phyloP scores from a whole-genome alignment of 2,329 filamentous ascomycete species.

The Shiraia sp. region DNA sequence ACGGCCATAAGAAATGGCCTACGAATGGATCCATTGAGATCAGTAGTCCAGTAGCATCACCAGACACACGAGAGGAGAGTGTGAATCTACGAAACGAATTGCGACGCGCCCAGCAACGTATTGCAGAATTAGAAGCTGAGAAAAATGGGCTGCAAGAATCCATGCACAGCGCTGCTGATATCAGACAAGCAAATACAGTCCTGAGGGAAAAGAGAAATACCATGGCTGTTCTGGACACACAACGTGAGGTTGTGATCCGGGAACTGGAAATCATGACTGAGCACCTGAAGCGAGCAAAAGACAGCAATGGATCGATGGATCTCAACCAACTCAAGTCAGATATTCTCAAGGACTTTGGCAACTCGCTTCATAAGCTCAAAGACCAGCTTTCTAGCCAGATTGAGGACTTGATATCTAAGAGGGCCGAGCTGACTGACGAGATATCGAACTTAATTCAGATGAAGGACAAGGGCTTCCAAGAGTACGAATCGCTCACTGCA shows the following conservation, averaged over 20 bases:
- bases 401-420: conserved; percentile 86
- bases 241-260: conserved; percentile 92
- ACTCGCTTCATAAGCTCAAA: conserved; percentile 70
- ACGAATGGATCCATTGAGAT: conserved; percentile 56
- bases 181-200: conserved; percentile 82
- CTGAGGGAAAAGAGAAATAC: conserved; percentile 92
- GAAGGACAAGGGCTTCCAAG: conserved; percentile 89
- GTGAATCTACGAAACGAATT: conserved; percentile 68
- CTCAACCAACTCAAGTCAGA: conserved; percentile 69
- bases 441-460: conserved; percentile 79
- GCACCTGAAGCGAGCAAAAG: conserved; percentile 84
- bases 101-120: conserved; percentile 77
- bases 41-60: conserved; percentile 70
- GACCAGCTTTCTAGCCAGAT: conserved; percentile 76
- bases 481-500: conserved; percentile 91
- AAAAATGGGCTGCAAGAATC: conserved; percentile 60
- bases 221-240: conserved; percentile 89
- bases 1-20: conserved; percentile 45
- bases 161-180: conserved; percentile 62
- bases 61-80: conserved; percentile 52
- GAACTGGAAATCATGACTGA: conserved; percentile 89
- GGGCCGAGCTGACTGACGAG: conserved; percentile 82
- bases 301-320: conserved; percentile 76
- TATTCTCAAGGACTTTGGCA: conserved; percentile 65
- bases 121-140: conserved; percentile 84